Conservation (phyloP, 192 early-diverging fungal species). For the Coemansia sp. region DNA sequence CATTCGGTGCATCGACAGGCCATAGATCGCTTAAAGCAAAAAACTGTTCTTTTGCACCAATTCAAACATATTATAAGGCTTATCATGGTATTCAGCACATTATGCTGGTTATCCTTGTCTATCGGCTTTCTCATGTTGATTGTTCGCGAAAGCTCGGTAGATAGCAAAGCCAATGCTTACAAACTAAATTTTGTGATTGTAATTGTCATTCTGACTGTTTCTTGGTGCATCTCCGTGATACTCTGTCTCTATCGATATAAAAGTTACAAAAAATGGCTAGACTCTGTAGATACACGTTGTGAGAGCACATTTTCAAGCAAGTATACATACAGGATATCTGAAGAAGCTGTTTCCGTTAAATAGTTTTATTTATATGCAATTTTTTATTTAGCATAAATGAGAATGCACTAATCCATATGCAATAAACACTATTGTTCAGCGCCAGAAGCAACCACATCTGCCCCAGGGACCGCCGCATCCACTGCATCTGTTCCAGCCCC, state of each 20-base stretch:
- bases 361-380: neutral
- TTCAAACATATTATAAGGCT: neutral
- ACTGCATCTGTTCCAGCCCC: neutral
- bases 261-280: neutral
- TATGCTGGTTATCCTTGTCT: neutral
- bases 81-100: neutral
- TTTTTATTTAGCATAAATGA: neutral
- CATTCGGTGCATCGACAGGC: neutral
- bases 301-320: neutral
- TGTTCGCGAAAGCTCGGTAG: neutral
- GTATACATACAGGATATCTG: neutral
- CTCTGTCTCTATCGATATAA: neutral
- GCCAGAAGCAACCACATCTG: neutral
- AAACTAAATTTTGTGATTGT: neutral
- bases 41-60: neutral
- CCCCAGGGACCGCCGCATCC: neutral
- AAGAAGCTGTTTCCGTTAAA: neutral
- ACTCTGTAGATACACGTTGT: neutral
- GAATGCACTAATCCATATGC: neutral
- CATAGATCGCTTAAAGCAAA: neutral
- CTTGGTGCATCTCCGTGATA: neutral
- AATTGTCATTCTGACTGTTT: neutral
- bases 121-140: neutral
- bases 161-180: neutral
- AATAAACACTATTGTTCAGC: neutral